Evolutionary conservation across 2,329 filamentous ascomycete genomes (phyloP), one percentile per base, ranked within the genome.

Genomic region (Bretziella fagacearum): DNA sequence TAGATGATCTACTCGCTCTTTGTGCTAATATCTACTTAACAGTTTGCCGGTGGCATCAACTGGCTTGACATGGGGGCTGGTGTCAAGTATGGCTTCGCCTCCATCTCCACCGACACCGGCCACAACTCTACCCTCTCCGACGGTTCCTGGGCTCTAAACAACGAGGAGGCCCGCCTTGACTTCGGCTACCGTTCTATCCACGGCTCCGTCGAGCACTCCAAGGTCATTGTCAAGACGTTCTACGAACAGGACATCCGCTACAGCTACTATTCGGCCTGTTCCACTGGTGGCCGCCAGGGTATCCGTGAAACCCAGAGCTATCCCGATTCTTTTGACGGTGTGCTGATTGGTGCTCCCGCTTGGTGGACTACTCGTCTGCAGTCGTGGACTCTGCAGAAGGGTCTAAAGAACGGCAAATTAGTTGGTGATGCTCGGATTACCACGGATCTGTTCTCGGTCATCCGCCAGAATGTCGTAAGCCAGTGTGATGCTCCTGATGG

Each of bases 401-500:
- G 62, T 61, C 6, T 68, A 63, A 55, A 66, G 55, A 73, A 73
- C 54, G 60, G 69, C 42, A 67, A 67, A 0, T 59, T 58, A 11
- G 62, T 62, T 3, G 60, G 63, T 0, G 57, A 64, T 1, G 62
- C 67, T 46, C 65, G 70, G 26, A 64, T 73, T 32, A 56, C 60
- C 1, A 51, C 60, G 15, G 42, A 55, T 6, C 51, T 66, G n/a
- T 73, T 72, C 59, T 51, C 60, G 0, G 52, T 62, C 0, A 63
- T 77, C 6, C 62, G 56, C 1, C 30, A 57, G 1, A 65, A 69
- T 43, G 61, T 73, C 2, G 49, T 66, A 2, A 56, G 55, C n/a
- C 69, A 74, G 54, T 74, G 71, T 52, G 71, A 74, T 52, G 55
- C 46, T 1, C 56, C 65, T 20, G 71, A 74, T 50, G 69, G 70